A percentile compares a stretch with the other conserved stretches of the same genome.
phyloP scores from a whole-genome alignment of 257 asterid species.

The Apocynum venetum region DNA sequence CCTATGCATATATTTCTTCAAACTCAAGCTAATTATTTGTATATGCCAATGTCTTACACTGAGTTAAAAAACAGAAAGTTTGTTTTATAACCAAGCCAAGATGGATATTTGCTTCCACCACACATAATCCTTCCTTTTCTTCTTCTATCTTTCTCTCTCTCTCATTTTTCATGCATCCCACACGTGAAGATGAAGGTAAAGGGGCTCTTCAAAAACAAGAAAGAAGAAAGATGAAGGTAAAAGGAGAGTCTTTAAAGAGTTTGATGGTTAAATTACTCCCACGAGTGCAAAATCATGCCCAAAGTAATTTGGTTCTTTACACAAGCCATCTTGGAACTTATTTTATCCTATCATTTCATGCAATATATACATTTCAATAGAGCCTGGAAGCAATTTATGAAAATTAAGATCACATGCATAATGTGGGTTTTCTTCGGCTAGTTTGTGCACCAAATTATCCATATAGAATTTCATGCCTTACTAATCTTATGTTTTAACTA shows the following conservation, averaged over 20 bases:
- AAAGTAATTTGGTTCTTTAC: background rate
- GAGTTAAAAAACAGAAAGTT: slow-evolving; percentile 23
- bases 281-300: background rate
- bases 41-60: background rate
- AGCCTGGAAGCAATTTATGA: too few species aligned
- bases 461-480: too few species aligned
- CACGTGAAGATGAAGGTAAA: slow-evolving; percentile 39
- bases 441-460: too few species aligned
- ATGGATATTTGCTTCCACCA: slow-evolving; percentile 40
- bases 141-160: slow-evolving; percentile 10
- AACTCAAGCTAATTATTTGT: slow-evolving; percentile 34
- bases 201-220: too few species aligned
- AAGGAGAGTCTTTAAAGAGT: background rate
- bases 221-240: background rate
- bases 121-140: slow-evolving; percentile 24
- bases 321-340: too few species aligned
- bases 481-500: too few species aligned
- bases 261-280: background rate
- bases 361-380: too few species aligned
- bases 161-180: slow-evolving; percentile 19
- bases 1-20: slow-evolving; percentile 42
- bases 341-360: too few species aligned
- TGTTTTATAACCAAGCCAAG: slow-evolving; percentile 40
- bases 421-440: too few species aligned
- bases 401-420: too few species aligned